Conservation (phyloP, 139 green algal species). For the Closterium sp. region DNA sequence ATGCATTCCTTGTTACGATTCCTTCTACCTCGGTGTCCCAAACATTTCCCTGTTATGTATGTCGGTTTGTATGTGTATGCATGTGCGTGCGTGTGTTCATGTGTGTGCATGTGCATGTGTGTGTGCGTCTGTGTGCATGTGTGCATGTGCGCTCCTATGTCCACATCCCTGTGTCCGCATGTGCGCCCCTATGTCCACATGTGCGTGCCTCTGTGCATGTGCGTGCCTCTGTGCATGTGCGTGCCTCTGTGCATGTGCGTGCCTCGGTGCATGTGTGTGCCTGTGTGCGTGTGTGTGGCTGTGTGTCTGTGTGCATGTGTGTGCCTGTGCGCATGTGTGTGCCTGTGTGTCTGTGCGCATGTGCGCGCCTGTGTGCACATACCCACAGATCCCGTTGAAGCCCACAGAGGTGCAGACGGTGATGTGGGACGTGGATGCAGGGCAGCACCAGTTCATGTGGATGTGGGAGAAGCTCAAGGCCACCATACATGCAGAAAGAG, state of each 20-base stretch:
- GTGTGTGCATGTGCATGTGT: neutral
- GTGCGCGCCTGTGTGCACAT: neutral
- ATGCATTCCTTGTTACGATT: too few species aligned
- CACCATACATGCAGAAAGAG: neutral
- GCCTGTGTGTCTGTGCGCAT: neutral
- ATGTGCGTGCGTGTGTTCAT: neutral
- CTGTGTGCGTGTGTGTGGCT: neutral
- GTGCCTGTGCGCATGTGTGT: neutral
- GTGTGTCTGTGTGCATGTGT: neutral
- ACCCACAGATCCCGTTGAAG: neutral
- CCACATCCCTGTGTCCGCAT: neutral
- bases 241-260: neutral
- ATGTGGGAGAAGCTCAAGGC: conserved; percentile 18
- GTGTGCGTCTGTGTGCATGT: neutral
- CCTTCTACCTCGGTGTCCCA: too few species aligned
- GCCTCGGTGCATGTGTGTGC: neutral
- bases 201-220: neutral
- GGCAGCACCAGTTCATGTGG: conserved; percentile 26
- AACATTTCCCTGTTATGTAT: neutral
- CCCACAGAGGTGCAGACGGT: neutral
- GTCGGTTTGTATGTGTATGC: neutral
- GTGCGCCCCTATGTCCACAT: neutral
- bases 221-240: neutral
- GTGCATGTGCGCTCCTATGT: neutral
- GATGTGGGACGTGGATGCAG: neutral